Evolutionary conservation across 2,329 filamentous ascomycete species (phyloP).

Genomic region (Aspergillus versicolor): DNA sequence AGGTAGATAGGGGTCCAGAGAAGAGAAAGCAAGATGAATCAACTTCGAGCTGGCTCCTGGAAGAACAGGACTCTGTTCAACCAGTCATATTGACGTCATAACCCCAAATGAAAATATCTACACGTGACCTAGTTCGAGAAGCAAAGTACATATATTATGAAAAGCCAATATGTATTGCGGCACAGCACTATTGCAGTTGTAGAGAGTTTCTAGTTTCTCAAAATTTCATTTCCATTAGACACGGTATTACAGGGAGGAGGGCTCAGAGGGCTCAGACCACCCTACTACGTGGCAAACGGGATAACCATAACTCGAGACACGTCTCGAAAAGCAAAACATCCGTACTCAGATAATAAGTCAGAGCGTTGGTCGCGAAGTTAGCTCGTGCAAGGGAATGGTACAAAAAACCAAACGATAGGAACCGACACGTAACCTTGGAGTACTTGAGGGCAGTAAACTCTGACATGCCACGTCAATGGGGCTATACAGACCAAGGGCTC

Average conservation of each 20-base stretch:
- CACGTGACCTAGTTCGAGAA: not conserved
- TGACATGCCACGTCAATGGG: conserved; percentile 21
- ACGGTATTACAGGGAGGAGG: not conserved
- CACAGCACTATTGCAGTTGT: not conserved
- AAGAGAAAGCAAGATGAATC: not conserved
- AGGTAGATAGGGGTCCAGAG: not conserved
- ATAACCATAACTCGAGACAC: not conserved
- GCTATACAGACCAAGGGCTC: conserved; percentile 2
- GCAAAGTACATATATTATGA: not conserved
- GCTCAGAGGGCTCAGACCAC: not conserved
- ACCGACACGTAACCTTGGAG: not conserved
- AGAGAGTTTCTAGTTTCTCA: not conserved
- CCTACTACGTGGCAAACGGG: not conserved
- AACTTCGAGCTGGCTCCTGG: not conserved
- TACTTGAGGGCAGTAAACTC: not conserved
- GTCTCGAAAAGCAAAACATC: not conserved
- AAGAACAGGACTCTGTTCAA: not conserved
- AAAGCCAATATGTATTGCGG: not conserved
- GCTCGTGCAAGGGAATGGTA: not conserved
- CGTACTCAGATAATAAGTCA: not conserved
- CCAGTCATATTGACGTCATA: conserved; percentile 6
- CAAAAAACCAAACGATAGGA: not conserved
- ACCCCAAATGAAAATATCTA: not conserved
- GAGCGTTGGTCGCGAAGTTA: conserved; percentile 2
- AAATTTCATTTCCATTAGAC: not conserved